Evolutionary conservation across 2,329 filamentous ascomycete species (phyloP), one percentile per base, ranked within the genome.

Genomic region (Penicillium fuscoglaucum): DNA sequence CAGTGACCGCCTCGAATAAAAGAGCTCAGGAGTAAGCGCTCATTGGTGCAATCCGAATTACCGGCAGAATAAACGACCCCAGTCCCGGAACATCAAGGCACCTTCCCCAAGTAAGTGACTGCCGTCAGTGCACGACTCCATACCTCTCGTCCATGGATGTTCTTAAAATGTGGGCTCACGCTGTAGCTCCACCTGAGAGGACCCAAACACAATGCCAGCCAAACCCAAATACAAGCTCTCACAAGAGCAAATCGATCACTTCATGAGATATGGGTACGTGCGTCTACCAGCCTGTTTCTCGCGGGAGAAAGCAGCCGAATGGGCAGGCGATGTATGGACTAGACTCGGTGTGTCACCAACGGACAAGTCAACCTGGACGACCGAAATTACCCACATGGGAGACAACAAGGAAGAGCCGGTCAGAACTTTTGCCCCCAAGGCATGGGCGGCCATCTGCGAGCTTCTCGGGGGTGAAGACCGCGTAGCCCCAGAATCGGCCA

Each of bases 401-500:
- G 76, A 74, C 28, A 86, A 87, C 73, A 77, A 75, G n/a, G 71
- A 74, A 33, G 84, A 87, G 59, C 74, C 81, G 57, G 81, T 82
- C 43, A 74, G 79, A 1, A 74, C 75, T 0, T 85, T 90, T 64
- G 84, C 87, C 0, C 87, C 88, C 0, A 83, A 82, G 60, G 87
- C 86, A 2, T 90, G 87, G 87, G 75, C 79, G 0, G 86, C 85
- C 19, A 88, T 90, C 61, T 85, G 83, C 70, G 83, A 87, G 70
- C 80, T 90, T 10, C 82, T 87, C 57, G 87, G 87, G 53, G 87
- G 87, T 56, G 83, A 86, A 61, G 82, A 83, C 35, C 79, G 80
- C 8, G 73, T 88, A 35, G 70, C 73, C 1, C 73, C 77, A 5
- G 69, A 74, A 24, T 82, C 79, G 29, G 79, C 79, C n/a, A 69